Base-by-base conservation (phyloP, 768 basidiomycete species). In the Termitomyces titanicus region DNA sequence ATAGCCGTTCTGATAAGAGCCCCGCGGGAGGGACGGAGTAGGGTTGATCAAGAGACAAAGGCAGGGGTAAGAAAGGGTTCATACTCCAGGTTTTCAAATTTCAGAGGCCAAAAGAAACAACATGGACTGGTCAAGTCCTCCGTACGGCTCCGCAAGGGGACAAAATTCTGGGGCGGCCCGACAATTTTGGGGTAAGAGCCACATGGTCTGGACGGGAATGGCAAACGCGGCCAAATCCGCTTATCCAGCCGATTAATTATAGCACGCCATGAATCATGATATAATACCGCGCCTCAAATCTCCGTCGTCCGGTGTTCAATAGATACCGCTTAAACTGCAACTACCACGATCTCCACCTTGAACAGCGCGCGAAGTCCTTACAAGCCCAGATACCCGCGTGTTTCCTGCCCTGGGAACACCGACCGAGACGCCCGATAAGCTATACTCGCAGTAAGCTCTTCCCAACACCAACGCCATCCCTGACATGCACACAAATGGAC, bases 401-500 rank as follows among this genome's bases (percentile, higher is more conserved):
- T 22, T 48, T 45, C 31, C 50, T 15, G 47, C 20, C 24, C 25
- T 42, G 31, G 15, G 38, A 22, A 29, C 37, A 17, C 18, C 38
- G 7, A 5, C 47, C 39, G n/a, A 54, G 29, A 47, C 51, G 50
- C 45, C 38, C 31, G 51, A 56, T 54, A 54, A 58, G 38, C 47
- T 44, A 35, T 39, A 42, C 11, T 53, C 49, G 20, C 25, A 24
- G 12, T 38, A 47, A 51, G 39, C n/a, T 56, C 55, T 53, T 3
- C 13, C 33, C 50, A 51, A 37, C 45, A 22, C 37, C 46, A 51
- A 55, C 59, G 59, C 62, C 64, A 61, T 56, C 62, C n/a, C 63
- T 68, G 63, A 70, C 59, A 71, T 73, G 71, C 66, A 68, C 64
- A 63, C 54, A 53, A 65, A 69, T 68, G 68, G 62, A 54, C 63